Conservation (phyloP, 2,329 filamentous ascomycete species). For the Diaporthe velutina region DNA sequence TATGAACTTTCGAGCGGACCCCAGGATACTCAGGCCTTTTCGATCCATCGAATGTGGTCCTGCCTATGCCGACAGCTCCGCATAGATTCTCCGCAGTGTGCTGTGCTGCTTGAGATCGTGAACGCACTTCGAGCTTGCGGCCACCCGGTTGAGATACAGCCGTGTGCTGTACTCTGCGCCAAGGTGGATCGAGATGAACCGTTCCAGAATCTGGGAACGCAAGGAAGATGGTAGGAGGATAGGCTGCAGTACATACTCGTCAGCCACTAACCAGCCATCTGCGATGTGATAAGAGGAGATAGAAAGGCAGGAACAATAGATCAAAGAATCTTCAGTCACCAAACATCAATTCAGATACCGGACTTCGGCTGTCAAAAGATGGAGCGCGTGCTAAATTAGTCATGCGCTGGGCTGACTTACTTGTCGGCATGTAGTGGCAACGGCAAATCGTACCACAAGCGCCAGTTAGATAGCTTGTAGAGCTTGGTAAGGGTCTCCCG, state of each 20-base stretch:
- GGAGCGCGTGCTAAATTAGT: not conserved
- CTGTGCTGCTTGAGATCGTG: too few species aligned
- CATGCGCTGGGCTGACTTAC: not conserved
- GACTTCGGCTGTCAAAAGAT: not conserved
- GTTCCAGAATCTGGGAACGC: not conserved
- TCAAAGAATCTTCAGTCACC: not conserved
- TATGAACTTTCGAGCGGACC: too few species aligned
- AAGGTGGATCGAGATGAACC: not conserved
- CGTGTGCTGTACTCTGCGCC: not conserved
- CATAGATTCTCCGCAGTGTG: too few species aligned
- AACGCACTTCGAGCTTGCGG: too few species aligned
- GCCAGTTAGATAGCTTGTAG: not conserved
- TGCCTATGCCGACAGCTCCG: too few species aligned
- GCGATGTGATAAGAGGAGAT: too few species aligned
- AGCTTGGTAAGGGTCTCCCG: not conserved
- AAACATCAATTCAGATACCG: not conserved
- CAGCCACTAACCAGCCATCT: not conserved
- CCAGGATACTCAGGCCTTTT: too few species aligned
- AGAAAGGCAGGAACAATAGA: not conserved
- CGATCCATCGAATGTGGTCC: too few species aligned
- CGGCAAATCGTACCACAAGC: not conserved
- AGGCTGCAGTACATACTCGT: not conserved
- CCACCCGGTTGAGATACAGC: too few species aligned
- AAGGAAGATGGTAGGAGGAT: not conserved
- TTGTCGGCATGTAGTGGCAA: not conserved